Percentiles rank a stretch among this genome's conserved stretches.
phyloP scores from a whole-genome alignment of 139 green algal genomes.

The Penium margaritaceum region DNA sequence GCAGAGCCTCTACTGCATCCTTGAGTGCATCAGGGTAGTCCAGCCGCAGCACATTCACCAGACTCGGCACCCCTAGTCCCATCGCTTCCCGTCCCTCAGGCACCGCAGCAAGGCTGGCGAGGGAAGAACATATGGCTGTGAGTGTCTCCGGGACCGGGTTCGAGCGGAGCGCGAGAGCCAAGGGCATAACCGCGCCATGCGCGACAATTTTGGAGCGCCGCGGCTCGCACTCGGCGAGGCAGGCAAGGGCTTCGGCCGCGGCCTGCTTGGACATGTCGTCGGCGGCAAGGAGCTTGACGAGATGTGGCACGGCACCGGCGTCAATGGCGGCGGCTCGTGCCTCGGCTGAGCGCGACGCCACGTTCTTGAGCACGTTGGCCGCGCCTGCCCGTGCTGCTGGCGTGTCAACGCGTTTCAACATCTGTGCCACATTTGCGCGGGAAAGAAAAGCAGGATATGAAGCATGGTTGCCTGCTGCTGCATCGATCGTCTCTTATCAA shows the following conservation, averaged over 20 bases:
- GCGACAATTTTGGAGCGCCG: not conserved
- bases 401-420: not conserved
- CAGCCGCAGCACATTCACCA: conserved; percentile 7
- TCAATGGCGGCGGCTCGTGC: not conserved
- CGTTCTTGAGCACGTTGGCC: too few relatives aligned
- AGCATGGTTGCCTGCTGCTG: too few relatives aligned
- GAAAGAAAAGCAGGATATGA: not conserved
- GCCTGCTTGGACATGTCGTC: not conserved
- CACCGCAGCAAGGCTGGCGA: not conserved
- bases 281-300: too few relatives aligned
- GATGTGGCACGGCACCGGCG: not conserved
- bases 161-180: not conserved
- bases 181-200: not conserved
- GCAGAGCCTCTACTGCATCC: not conserved
- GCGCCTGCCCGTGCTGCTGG: too few relatives aligned
- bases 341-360: too few relatives aligned
- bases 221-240: not conserved
- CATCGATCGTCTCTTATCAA: too few relatives aligned
- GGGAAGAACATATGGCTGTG: not conserved
- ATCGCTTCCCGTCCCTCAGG: conserved; percentile 4
- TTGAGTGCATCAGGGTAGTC: conserved; percentile 6
- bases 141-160: not conserved
- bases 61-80: not conserved
- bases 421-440: not conserved
- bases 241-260: not conserved